Conservation (phyloP, 2,329 filamentous ascomycete species). For the Trichoderma simmonsii region DNA sequence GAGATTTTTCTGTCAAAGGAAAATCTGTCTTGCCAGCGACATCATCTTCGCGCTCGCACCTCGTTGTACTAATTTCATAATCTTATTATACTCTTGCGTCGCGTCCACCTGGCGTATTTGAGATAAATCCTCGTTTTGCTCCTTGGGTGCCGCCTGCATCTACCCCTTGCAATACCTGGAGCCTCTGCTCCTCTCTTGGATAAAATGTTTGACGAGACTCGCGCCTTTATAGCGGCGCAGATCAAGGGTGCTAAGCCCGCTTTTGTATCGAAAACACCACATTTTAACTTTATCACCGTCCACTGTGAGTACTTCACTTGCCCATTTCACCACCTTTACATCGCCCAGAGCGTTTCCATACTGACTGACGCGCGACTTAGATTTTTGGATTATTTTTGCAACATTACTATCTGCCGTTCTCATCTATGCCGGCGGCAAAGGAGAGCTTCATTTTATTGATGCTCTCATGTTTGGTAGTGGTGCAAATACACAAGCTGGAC, state of each 20-base stretch:
- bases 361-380: constrained; percentile 39
- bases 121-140: not conserved
- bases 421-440: constrained; percentile 59
- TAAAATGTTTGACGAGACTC: constrained; percentile 34
- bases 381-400: constrained; percentile 76
- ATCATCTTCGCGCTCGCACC: not conserved
- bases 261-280: constrained; percentile 58
- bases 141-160: not conserved
- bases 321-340: not conserved
- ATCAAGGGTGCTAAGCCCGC: constrained; percentile 52
- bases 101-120: not conserved
- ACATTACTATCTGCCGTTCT: constrained; percentile 73
- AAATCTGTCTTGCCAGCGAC: not conserved
- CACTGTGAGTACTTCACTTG: constrained; percentile 60
- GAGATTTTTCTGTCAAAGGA: not conserved
- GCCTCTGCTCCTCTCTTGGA: not conserved
- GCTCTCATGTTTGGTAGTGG: constrained; percentile 85
- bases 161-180: not conserved
- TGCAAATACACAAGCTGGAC: constrained; percentile 83
- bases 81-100: not conserved
- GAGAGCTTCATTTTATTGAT: constrained; percentile 74
- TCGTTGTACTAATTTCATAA: not conserved
- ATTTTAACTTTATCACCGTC: constrained; percentile 76
- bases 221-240: constrained; percentile 39
- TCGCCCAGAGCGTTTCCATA: not conserved